phyloP scores from a whole-genome alignment of 768 basidiomycete species.

The Suillus brevipes region DNA sequence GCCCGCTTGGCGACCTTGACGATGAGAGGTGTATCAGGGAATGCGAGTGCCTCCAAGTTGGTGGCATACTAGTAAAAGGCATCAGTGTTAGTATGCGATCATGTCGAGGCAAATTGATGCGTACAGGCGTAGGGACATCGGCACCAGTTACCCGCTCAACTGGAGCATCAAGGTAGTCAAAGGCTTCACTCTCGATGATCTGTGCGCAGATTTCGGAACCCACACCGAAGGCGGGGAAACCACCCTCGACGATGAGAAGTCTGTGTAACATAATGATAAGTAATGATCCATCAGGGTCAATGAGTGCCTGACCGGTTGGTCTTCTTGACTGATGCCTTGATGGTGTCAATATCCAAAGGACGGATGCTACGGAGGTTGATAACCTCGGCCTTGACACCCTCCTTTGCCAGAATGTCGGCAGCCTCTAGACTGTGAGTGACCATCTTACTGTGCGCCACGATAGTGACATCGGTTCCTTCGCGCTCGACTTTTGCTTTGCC shows the following conservation, averaged over 20 bases:
- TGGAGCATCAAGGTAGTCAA: constrained; percentile 97
- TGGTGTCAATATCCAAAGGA: constrained; percentile 96
- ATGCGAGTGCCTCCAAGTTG: constrained; percentile 85
- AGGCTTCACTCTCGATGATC: constrained; percentile 95
- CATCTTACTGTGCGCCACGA: constrained; percentile 99
- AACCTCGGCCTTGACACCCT: constrained; percentile 96
- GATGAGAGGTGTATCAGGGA: constrained; percentile 91
- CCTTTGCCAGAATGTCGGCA: constrained; percentile 89
- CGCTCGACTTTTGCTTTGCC: constrained; percentile 98
- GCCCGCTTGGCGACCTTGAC: constrained; percentile 94
- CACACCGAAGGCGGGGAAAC: constrained; percentile 98
- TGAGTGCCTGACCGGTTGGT: constrained; percentile 74
- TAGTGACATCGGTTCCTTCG: constrained; percentile 88
- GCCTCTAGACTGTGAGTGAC: constrained; percentile 94
- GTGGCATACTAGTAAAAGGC: constrained; percentile 69
- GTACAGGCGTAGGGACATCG: constrained; percentile 93
- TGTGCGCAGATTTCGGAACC: constrained; percentile 98
- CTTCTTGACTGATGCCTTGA: constrained; percentile 97
- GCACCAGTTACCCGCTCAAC: constrained; percentile 98
- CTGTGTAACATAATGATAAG: constrained; percentile 44
- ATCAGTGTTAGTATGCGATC: constrained; percentile 14
- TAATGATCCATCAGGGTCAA: background rate
- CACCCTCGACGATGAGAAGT: constrained; percentile 93
- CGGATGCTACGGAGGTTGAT: constrained; percentile 96
- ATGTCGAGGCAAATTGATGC: constrained; percentile 30